Evolutionary conservation across 78 protist genomes (phyloP).

Genomic region (Monosiga brevicollis): DNA sequence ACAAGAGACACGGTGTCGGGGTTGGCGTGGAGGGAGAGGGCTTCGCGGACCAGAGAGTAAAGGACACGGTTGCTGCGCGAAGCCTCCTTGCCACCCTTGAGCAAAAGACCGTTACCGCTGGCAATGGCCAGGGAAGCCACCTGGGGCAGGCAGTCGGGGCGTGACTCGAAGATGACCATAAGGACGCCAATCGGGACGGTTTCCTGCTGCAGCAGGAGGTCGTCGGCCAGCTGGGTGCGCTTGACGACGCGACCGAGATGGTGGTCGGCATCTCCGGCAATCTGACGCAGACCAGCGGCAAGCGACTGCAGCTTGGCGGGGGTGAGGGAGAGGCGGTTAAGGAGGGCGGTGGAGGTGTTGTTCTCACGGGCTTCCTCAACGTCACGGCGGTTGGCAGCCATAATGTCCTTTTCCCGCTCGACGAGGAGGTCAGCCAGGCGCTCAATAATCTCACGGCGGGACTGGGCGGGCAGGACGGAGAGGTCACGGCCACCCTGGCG

Average conservation of each 20-base stretch:
- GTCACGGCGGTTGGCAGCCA: constrained; percentile 25
- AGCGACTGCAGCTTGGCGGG: constrained; percentile 3
- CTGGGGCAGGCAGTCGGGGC: constrained; percentile 54
- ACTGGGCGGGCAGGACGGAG: not conserved
- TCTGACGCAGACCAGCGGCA: constrained; percentile 5
- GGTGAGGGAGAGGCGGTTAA: constrained; percentile 11
- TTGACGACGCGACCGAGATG: not conserved
- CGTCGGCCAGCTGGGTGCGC: constrained; percentile 12
- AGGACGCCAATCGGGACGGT: constrained; percentile 67
- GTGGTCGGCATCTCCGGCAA: not conserved
- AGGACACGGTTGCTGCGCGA: constrained; percentile 8
- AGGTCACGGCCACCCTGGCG: not conserved
- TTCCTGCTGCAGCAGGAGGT: constrained; percentile 34
- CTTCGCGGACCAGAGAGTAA: not conserved
- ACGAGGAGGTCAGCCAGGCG: not conserved
- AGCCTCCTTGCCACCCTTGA: constrained; percentile 77
- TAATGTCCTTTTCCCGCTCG: not conserved
- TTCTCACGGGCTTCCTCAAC: not conserved
- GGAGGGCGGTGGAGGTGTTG: not conserved
- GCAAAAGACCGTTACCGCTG: constrained; percentile 43
- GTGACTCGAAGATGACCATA: constrained; percentile 67
- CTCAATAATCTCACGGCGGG: not conserved
- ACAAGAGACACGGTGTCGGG: not conserved
- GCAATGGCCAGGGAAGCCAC: constrained; percentile 30
- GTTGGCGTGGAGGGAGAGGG: not conserved